phyloP scores from a whole-genome alignment of 345 rosid species.

The Eutrema japonicum region DNA sequence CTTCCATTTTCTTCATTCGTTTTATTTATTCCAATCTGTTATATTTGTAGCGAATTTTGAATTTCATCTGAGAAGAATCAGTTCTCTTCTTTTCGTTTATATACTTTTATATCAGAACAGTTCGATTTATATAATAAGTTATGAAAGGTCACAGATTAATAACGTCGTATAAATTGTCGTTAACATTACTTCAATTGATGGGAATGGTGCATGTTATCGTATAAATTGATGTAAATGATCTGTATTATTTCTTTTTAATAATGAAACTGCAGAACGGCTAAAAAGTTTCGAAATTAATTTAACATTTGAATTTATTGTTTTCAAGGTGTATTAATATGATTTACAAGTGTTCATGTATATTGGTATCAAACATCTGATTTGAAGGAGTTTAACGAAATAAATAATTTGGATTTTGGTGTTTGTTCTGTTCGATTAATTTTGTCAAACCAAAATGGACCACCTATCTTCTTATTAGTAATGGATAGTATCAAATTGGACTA shows the following conservation, averaged over 20 bases:
- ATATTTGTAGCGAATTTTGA: neutral
- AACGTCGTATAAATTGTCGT: too few species aligned
- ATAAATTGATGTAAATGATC: neutral
- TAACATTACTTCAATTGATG: neutral
- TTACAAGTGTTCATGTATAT: neutral
- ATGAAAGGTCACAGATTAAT: neutral
- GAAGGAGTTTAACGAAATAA: neutral
- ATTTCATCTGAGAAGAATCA: neutral
- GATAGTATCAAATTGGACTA: neutral
- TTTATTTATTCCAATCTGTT: neutral
- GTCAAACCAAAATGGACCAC: neutral
- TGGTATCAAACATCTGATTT: neutral
- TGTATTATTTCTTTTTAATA: neutral
- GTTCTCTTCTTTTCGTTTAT: neutral
- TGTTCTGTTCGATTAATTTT: neutral
- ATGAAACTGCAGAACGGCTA: neutral
- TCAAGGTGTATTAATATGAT: neutral
- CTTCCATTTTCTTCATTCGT: slow-evolving; percentile 30
- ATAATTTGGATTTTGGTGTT: neutral
- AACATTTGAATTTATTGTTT: neutral
- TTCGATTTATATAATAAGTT: too few species aligned
- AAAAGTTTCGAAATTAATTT: neutral
- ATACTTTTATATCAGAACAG: neutral
- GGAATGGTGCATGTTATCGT: neutral
- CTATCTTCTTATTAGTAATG: slow-evolving; percentile 17